Evolutionary conservation across 441 rosid species (phyloP).

Genomic region (Lepidium campestre): DNA sequence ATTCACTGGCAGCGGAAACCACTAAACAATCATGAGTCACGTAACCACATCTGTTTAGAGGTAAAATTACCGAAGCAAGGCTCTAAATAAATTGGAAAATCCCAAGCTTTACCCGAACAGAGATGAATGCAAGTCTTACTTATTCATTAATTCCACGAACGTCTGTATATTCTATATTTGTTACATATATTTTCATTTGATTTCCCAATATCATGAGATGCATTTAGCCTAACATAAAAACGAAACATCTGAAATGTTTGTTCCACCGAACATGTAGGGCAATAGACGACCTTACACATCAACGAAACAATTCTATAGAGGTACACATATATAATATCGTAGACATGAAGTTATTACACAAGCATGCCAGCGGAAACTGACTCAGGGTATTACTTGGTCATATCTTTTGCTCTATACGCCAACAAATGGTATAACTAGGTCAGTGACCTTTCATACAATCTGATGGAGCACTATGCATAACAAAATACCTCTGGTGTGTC

Average conservation of each 20-base stretch:
- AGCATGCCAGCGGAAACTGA: background rate
- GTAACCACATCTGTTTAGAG: background rate
- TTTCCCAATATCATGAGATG: background rate
- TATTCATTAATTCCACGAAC: background rate
- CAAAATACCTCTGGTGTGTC: conserved; percentile 92
- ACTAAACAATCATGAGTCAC: background rate
- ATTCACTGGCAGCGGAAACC: background rate
- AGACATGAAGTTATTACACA: background rate
- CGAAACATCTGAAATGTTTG: background rate
- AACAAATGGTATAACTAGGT: conserved; percentile 6
- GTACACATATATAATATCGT: background rate
- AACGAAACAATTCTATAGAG: background rate
- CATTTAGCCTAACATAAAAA: background rate
- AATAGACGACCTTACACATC: background rate
- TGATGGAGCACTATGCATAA: background rate
- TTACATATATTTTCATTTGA: background rate
- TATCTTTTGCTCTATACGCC: background rate
- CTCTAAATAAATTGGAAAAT: background rate
- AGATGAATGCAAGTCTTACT: background rate
- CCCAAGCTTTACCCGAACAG: background rate
- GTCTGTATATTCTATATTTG: background rate
- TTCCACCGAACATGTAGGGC: background rate
- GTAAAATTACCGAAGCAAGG: background rate
- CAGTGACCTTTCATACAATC: background rate
- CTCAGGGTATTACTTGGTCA: background rate